These are phyloP conservation scores for Boletellus deceptivus DNA, from an alignment of 1,284 basidiomycete genomes.

Conservation along the genomic window DNA sequence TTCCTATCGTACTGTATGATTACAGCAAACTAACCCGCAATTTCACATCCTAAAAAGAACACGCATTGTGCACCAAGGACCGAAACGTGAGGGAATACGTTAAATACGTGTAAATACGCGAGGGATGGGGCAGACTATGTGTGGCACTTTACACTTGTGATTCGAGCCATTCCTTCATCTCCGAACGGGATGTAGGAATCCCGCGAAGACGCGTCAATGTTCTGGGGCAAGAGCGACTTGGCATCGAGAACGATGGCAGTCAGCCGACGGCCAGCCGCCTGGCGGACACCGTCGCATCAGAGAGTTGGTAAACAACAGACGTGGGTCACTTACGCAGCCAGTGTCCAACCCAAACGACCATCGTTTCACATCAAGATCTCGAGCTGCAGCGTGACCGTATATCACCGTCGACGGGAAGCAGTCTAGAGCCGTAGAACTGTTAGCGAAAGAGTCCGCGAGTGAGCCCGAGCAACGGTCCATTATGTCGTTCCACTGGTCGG, in stretches of 20 bases:
- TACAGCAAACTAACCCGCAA: neutral
- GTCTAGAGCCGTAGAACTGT: constrained; percentile 36
- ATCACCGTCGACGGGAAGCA: constrained; percentile 78
- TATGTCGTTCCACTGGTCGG: constrained; percentile 68
- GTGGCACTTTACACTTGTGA: constrained; percentile 36
- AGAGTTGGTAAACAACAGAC: neutral
- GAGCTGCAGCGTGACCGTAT: constrained; percentile 78
- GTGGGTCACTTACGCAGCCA: constrained; percentile 61
- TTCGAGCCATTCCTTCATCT: constrained; percentile 32
- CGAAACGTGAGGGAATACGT: neutral
- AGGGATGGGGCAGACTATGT: constrained; percentile 1
- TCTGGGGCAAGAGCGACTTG: constrained; percentile 10
- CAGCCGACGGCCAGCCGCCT: constrained; percentile 53
- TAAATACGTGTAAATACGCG: neutral
- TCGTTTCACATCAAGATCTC: constrained; percentile 74
- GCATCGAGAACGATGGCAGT: constrained; percentile 57
- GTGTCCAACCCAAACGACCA: constrained; percentile 82
- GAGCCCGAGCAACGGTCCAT: constrained; percentile 68
- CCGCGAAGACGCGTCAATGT: neutral
- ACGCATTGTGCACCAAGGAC: no score
- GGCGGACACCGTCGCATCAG: constrained; percentile 1
- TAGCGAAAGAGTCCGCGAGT: constrained; percentile 7
- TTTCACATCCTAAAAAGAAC: no score
- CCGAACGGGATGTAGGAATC: constrained; percentile 27
- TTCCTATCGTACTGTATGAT: neutral